Conservation (phyloP, 768 basidiomycete species). For the Chalciporus sphaerocephalus region DNA sequence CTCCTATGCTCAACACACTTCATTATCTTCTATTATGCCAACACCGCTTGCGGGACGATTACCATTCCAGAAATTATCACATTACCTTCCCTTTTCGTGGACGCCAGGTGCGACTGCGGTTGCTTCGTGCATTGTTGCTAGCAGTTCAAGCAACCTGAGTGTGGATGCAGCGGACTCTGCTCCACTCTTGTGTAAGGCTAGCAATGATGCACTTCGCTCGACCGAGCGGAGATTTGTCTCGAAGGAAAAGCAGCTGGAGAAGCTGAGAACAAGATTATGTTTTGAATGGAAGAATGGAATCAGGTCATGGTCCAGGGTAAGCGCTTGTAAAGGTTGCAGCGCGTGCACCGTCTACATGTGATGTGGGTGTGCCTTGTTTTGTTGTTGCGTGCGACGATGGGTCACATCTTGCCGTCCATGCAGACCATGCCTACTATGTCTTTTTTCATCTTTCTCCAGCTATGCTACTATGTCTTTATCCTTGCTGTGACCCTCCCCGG, state of each 20-base stretch:
- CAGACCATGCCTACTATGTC: conserved; percentile 3
- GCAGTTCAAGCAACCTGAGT: conserved; percentile 9
- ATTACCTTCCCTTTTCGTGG: conserved; percentile 55
- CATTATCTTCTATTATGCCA: conserved; percentile 47
- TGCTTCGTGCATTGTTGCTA: conserved; percentile 23
- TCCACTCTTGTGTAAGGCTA: conserved; percentile 8
- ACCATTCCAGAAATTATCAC: conserved; percentile 57
- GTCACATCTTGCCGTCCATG: conserved; percentile 6
- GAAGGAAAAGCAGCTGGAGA: conserved; percentile 63
- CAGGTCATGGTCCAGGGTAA: conserved; percentile 20
- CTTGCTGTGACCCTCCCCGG: conserved; percentile 3
- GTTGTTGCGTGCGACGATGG: conserved; percentile 2
- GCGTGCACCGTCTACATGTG: conserved; percentile 24
- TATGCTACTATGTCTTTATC: conserved; percentile 22
- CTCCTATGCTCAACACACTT: conserved; percentile 25
- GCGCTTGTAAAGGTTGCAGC: conserved; percentile 30
- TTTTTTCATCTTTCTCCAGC: conserved; percentile 3
- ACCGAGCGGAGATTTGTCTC: conserved; percentile 46
- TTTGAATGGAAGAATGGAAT: conserved; percentile 27
- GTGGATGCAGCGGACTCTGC: conserved; percentile 9
- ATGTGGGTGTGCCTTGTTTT: conserved; percentile 18
- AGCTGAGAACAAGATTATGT: conserved; percentile 53
- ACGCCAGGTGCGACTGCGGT: conserved; percentile 37
- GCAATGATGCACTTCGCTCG: conserved; percentile 8
- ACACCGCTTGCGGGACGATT: conserved; percentile 53